phyloP scores from a whole-genome alignment of 768 basidiomycete species.

The Boletus rubescentipes region DNA sequence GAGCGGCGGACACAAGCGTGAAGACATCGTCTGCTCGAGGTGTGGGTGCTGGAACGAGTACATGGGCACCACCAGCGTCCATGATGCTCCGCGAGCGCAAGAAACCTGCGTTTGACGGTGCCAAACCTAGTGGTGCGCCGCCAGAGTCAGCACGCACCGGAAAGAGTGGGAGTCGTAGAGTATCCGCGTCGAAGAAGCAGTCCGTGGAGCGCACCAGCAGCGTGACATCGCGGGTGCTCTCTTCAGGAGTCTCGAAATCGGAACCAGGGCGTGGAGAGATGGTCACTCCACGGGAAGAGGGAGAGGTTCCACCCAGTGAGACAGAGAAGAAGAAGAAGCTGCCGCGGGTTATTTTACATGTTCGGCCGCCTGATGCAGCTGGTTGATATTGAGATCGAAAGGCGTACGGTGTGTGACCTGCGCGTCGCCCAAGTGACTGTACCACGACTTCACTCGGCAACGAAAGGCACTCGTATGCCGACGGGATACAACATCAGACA shows the following conservation, averaged over 20 bases:
- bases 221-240: neutral
- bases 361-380: conserved; percentile 40
- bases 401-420: too few relatives aligned
- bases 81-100: conserved; percentile 53
- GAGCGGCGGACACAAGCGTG: neutral
- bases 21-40: conserved; percentile 4
- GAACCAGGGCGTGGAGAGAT: neutral
- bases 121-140: neutral
- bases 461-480: too few relatives aligned
- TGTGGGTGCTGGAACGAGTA: neutral
- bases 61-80: conserved; percentile 35
- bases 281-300: neutral
- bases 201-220: neutral
- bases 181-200: conserved; percentile 1
- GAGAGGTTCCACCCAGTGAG: conserved; percentile 1
- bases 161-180: conserved; percentile 1
- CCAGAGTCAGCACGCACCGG: neutral
- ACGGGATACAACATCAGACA: too few relatives aligned
- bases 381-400: neutral
- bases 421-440: too few relatives aligned
- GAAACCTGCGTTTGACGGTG: conserved; percentile 14
- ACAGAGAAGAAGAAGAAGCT: conserved; percentile 51
- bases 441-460: too few relatives aligned
- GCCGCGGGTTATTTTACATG: conserved; percentile 54
- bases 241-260: neutral